These are phyloP conservation scores for Euphorbia peplus DNA, from an alignment of 345 rosid species.

Conservation along the genomic window DNA sequence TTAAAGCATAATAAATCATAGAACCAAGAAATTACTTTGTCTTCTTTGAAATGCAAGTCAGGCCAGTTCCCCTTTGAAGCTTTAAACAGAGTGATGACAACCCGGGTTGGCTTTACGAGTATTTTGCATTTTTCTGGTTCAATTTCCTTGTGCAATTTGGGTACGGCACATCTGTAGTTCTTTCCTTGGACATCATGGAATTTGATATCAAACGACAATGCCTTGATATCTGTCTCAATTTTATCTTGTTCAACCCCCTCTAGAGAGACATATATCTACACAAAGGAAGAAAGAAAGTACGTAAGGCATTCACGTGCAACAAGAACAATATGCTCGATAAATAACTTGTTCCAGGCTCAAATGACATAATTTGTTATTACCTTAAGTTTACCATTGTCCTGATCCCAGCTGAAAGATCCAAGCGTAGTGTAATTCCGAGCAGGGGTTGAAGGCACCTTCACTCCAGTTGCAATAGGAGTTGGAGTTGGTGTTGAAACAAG, in stretches of 20 bases:
- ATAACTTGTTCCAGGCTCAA: not conserved
- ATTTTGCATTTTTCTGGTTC: constrained; percentile 77
- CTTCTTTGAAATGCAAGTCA: constrained; percentile 83
- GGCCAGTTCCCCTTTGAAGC: constrained; percentile 83
- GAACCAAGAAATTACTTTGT: constrained; percentile 49
- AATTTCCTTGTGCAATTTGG: constrained; percentile 72
- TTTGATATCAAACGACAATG: constrained; percentile 61
- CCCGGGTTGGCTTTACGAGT: constrained; percentile 71
- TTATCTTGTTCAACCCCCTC: constrained; percentile 81
- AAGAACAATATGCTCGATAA: not conserved
- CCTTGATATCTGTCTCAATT: constrained; percentile 62
- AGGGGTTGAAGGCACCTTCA: constrained; percentile 35
- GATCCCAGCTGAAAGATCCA: constrained; percentile 93
- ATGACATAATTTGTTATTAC: constrained; percentile 30
- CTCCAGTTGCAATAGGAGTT: constrained; percentile 40
- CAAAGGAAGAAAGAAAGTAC: too few species aligned
- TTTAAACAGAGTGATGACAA: constrained; percentile 58
- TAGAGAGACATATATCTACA: constrained; percentile 67
- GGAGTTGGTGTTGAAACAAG: constrained; percentile 31
- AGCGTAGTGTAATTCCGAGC: constrained; percentile 49
- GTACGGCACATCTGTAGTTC: constrained; percentile 65
- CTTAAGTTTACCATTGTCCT: constrained; percentile 93
- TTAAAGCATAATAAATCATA: not conserved
- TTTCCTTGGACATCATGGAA: constrained; percentile 80
- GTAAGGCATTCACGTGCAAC: too few species aligned